Evolutionary conservation across 1,284 basidiomycete genomes (phyloP), one percentile per base, ranked within the genome.

Genomic region (Heliocybe sulcata): DNA sequence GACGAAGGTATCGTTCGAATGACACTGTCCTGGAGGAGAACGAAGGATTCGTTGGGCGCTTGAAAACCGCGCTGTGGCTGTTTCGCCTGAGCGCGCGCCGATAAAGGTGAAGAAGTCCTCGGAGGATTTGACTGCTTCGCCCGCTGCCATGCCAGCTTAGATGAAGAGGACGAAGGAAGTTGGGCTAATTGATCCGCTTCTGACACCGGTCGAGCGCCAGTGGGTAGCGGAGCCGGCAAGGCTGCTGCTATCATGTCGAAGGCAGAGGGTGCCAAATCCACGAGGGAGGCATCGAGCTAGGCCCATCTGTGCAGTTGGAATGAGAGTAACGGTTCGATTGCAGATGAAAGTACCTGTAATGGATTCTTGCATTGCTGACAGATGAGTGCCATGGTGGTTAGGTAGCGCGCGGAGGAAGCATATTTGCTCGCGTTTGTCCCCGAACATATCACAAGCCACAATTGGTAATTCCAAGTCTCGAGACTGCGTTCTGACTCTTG

Each of bases 341-440:
- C 20, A 35, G 19, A 19, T 33, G 55, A 23, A 67, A 68, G 62
- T 68, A 87, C 86, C 77, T 89, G 85, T 26, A 95, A 73, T 8
- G 90, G 89, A 67, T 94, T 87, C 69, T 90, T 90, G 76, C 89
- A 92, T 72, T 92, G 90, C 66, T 91, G 90, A 64, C 89, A 92
- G 47, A 89, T 77, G 60, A 82, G 77, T 65, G 62, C 82, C 83
- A 85, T 87, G 51, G 58, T 60, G 52, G 26, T n/a, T 29, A 19
- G 6, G 10, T 20, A 19, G n/a, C 19, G 10, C 25, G 23, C 12
- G 27, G 47, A 26, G 23, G 27, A 16, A 49, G 6, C 12, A 8
- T 49, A 12, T 49, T 49, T 49, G 47, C n/a, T 49, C 45, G 45
- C 20, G 19, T 47, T 47, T 25, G 47, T 16, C n/a, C 23, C 9